phyloP scores from a whole-genome alignment of 1,284 basidiomycete species.

The Papiliotrema nemorosa region DNA sequence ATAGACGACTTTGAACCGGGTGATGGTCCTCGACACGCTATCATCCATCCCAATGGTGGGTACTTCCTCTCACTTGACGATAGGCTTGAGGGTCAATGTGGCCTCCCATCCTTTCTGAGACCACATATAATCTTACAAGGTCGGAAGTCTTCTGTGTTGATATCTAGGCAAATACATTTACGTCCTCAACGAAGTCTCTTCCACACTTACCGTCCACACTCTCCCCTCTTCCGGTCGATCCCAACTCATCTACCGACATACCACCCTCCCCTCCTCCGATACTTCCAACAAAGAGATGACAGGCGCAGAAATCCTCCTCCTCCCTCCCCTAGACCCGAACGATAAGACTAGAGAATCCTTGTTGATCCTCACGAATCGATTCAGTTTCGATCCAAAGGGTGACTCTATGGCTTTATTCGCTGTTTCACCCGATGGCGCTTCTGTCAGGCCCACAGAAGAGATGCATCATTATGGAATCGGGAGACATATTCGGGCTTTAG shows the following conservation, averaged over 20 bases:
- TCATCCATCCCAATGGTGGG: constrained; percentile 23
- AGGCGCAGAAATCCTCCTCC: constrained; percentile 19
- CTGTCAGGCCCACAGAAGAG: constrained; percentile 8
- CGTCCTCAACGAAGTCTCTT: constrained; percentile 22
- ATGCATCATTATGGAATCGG: constrained; percentile 15
- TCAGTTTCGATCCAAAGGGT: constrained; percentile 10
- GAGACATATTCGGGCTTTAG: constrained; percentile 19
- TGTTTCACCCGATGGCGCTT: constrained; percentile 14
- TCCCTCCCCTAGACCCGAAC: constrained; percentile 10
- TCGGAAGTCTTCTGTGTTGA: neutral
- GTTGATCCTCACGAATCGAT: constrained; percentile 22
- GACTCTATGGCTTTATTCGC: constrained; percentile 24
- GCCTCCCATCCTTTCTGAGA: neutral
- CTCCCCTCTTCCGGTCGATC: constrained; percentile 4
- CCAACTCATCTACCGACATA: constrained; percentile 5
- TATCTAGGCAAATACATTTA: constrained; percentile 13
- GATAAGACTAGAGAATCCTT: constrained; percentile 5
- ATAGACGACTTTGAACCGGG: constrained; percentile 16
- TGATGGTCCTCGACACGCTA: constrained; percentile 25
- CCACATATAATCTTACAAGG: neutral
- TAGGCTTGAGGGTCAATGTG: too few species aligned
- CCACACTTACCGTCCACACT: constrained; percentile 13
- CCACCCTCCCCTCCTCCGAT: constrained; percentile 16
- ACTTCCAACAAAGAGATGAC: constrained; percentile 9
- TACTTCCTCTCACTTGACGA: too few species aligned